Evolutionary conservation across 805 yeast species (phyloP).

Genomic region (Debaryomyces tyrocola): DNA sequence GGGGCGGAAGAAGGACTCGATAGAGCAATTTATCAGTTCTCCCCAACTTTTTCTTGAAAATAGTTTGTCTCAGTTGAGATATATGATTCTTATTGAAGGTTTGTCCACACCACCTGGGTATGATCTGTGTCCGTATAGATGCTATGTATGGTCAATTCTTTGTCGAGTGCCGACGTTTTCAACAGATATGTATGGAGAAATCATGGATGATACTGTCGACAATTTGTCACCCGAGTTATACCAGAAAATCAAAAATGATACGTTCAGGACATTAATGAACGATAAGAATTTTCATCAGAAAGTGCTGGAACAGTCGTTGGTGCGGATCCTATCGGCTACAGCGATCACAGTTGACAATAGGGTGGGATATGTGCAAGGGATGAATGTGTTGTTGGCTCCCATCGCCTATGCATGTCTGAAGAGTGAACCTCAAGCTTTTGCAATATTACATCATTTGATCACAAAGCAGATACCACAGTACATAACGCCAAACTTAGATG

Average conservation of each 20-base stretch:
- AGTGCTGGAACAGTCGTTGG: constrained; percentile 69
- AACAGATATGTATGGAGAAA: constrained; percentile 53
- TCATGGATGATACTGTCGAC: constrained; percentile 54
- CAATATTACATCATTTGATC: constrained; percentile 63
- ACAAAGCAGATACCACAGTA: constrained; percentile 72
- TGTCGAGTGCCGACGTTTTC: constrained; percentile 61
- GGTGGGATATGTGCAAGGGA: constrained; percentile 80
- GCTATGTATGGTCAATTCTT: constrained; percentile 80
- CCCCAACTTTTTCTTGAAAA: constrained; percentile 36
- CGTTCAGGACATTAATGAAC: constrained; percentile 80
- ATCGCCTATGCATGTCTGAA: constrained; percentile 66
- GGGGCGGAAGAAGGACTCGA: constrained; percentile 36
- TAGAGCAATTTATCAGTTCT: constrained; percentile 38
- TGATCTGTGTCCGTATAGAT: constrained; percentile 64
- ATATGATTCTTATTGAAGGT: constrained; percentile 44
- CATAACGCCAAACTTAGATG: constrained; percentile 71
- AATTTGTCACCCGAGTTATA: constrained; percentile 48
- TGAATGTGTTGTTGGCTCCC: constrained; percentile 86
- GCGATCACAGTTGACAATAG: constrained; percentile 47
- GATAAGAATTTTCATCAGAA: constrained; percentile 61
- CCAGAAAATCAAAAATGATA: constrained; percentile 77
- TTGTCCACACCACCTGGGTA: constrained; percentile 41
- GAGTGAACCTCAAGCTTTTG: constrained; percentile 84
- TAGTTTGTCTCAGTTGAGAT: constrained; percentile 33
- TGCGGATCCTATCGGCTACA: constrained; percentile 69